These are phyloP conservation scores for Cryptococcus hybrid DNA, from an alignment of 1,284 basidiomycete species.

Conservation along the genomic window DNA sequence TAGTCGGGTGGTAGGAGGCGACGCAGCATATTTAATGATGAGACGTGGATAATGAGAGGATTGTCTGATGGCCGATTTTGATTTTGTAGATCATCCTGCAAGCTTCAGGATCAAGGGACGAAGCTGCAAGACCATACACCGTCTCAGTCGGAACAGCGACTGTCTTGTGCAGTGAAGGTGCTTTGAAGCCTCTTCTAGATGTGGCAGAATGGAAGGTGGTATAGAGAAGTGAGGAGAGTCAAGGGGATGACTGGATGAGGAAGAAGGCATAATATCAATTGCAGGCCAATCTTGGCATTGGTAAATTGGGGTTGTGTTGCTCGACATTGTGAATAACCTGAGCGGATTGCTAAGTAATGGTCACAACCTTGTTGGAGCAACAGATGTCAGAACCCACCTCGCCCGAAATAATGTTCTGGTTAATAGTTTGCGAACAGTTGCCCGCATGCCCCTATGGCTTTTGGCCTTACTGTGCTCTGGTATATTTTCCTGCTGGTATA, in stretches of 20 bases:
- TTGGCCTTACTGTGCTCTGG: too few species aligned
- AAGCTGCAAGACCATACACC: conserved; percentile 93
- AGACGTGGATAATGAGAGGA: conserved; percentile 96
- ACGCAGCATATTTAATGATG: conserved; percentile 75
- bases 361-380: not conserved
- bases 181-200: conserved; percentile 34
- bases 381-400: not conserved
- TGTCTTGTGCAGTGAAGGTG: conserved; percentile 39
- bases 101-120: conserved; percentile 66
- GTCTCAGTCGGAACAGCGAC: conserved; percentile 98
- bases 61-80: conserved; percentile 96
- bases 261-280: conserved; percentile 19
- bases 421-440: not conserved
- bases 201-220: conserved; percentile 18
- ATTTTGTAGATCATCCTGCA: conserved; percentile 76
- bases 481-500: too few species aligned
- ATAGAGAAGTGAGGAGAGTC: conserved; percentile 34
- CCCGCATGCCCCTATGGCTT: conserved; percentile 3
- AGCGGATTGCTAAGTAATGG: not conserved
- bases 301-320: conserved; percentile 26
- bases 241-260: conserved; percentile 26
- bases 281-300: conserved; percentile 18
- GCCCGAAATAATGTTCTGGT: not conserved
- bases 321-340: conserved; percentile 11
- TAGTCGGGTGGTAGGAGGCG: conserved; percentile 67